Evolutionary conservation across 2,329 filamentous ascomycete genomes (phyloP).

Genomic region (Pseudopyrenochaeta lycopersici): DNA sequence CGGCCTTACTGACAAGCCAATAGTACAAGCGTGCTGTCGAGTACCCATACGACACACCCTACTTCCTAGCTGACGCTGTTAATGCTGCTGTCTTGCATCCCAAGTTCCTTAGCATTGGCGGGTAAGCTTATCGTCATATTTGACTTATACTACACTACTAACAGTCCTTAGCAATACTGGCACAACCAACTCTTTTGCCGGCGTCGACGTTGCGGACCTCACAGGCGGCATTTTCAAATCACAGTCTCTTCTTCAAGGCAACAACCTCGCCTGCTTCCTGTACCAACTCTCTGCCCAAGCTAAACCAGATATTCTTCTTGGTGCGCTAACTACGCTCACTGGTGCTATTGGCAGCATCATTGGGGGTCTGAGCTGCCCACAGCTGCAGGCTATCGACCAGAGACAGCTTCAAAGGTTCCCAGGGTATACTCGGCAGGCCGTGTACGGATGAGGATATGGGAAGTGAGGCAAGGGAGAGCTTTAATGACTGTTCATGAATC

Average conservation of each 20-base stretch:
- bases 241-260: constrained; percentile 17
- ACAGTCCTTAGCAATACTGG: constrained; percentile 25
- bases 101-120: constrained; percentile 32
- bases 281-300: constrained; percentile 29
- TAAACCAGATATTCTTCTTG: constrained; percentile 30
- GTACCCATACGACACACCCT: constrained; percentile 29
- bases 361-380: constrained; percentile 23
- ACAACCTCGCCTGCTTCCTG: constrained; percentile 25
- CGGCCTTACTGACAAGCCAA: background rate
- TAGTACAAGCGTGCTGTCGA: constrained; percentile 30
- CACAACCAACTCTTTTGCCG: constrained; percentile 30
- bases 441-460: constrained; percentile 21
- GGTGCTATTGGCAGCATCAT: constrained; percentile 21
- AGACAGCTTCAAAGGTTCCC: constrained; percentile 27
- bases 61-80: constrained; percentile 28
- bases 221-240: constrained; percentile 28
- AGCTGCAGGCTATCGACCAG: constrained; percentile 22
- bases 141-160: background rate
- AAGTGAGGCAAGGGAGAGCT: background rate
- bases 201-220: constrained; percentile 21
- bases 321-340: constrained; percentile 20
- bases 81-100: constrained; percentile 29
- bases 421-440: constrained; percentile 23
- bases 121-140: constrained; percentile 9
- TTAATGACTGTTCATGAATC: background rate